Conservation (phyloP, 1,139 yeast species). For the Geotrichum bryndzae region DNA sequence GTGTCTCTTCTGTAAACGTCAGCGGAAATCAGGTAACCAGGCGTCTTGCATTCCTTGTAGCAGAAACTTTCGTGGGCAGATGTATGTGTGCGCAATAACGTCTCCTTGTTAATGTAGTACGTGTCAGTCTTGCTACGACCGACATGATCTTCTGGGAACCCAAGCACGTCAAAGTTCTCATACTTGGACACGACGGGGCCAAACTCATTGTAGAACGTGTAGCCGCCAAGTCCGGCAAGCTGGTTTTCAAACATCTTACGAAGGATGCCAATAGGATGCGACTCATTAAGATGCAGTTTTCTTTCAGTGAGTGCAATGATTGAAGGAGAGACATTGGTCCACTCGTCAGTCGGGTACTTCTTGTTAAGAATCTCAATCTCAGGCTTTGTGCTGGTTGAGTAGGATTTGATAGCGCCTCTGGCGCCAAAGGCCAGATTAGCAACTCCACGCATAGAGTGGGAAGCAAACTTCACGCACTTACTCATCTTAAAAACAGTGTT, state of each 20-base stretch:
- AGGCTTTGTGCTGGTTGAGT: neutral
- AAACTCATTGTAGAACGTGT: slow-evolving; percentile 75
- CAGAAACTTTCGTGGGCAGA: slow-evolving; percentile 94
- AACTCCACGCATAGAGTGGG: neutral
- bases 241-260: slow-evolving; percentile 65
- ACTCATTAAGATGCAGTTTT: slow-evolving; percentile 61
- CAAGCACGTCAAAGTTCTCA: slow-evolving; percentile 86
- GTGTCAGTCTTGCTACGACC: slow-evolving; percentile 93
- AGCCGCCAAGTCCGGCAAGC: slow-evolving; percentile 55
- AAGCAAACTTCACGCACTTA: neutral
- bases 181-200: slow-evolving; percentile 74
- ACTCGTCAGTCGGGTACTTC: slow-evolving; percentile 56
- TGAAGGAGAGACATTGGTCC: slow-evolving; percentile 81
- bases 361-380: slow-evolving; percentile 42
- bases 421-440: neutral
- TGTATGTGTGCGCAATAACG: slow-evolving; percentile 83
- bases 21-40: slow-evolving; percentile 89
- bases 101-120: slow-evolving; percentile 69
- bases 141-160: slow-evolving; percentile 88
- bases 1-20: slow-evolving; percentile 96
- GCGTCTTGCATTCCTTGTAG: slow-evolving; percentile 58
- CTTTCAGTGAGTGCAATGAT: slow-evolving; percentile 66
- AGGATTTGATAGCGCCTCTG: neutral
- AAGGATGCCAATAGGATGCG: slow-evolving; percentile 87
- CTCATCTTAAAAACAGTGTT: neutral